phyloP scores from a whole-genome alignment of 768 basidiomycete genomes.

The Podaxis carcinomalis region DNA sequence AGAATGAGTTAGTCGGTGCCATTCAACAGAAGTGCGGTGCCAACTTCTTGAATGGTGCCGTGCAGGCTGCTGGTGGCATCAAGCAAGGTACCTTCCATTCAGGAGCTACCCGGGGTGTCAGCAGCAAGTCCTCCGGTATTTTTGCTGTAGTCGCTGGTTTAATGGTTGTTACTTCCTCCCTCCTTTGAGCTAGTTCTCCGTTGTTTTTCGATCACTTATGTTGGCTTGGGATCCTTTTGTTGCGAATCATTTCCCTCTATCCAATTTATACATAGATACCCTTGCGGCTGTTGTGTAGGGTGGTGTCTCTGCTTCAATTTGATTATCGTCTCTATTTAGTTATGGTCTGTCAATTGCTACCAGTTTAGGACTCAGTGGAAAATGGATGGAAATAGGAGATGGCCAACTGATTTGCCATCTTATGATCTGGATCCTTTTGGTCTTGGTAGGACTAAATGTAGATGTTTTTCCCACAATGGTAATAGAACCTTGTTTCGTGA shows the following conservation, averaged over 20 bases:
- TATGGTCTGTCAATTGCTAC: neutral
- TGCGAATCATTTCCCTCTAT: constrained; percentile 1
- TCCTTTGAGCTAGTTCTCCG: constrained; percentile 2
- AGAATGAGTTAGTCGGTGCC: constrained; percentile 59
- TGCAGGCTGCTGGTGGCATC: constrained; percentile 62
- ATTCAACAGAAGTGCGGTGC: constrained; percentile 62
- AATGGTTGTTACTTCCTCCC: constrained; percentile 5
- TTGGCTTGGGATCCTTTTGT: neutral
- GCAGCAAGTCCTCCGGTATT: constrained; percentile 18
- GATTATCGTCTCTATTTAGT: neutral
- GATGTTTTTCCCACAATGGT: too few relatives aligned
- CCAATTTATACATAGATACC: constrained; percentile 13
- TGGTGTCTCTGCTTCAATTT: neutral
- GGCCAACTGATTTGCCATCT: too few relatives aligned
- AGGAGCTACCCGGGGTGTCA: constrained; percentile 20
- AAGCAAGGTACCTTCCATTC: constrained; percentile 23
- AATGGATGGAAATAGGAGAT: neutral
- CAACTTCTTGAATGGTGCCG: constrained; percentile 64
- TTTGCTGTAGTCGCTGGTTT: constrained; percentile 23
- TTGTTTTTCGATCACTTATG: neutral
- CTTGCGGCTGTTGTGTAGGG: constrained; percentile 1
- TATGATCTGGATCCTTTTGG: too few relatives aligned
- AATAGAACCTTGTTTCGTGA: too few relatives aligned
- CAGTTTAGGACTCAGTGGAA: neutral
- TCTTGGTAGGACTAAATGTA: too few relatives aligned